Percentiles rank a stretch among this genome's conserved stretches.
These are phyloP conservation scores for Dioscorea cayenensis DNA, from an alignment of 116 monocot genomes.

Conservation along the genomic window DNA sequence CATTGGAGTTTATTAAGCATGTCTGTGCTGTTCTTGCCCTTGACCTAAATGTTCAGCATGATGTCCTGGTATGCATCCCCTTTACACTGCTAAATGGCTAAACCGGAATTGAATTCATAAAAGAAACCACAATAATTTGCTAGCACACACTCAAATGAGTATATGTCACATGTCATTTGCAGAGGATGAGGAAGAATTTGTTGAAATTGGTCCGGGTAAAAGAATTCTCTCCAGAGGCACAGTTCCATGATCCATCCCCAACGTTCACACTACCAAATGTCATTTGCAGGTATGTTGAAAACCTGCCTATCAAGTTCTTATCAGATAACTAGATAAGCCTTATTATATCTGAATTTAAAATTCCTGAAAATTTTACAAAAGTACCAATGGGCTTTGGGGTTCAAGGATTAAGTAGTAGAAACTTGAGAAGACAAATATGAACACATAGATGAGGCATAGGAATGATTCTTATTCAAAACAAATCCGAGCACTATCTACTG, in stretches of 20 bases:
- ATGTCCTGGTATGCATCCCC: conserved; percentile 51
- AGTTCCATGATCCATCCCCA: conserved; percentile 50
- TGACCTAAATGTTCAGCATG: conserved; percentile 76
- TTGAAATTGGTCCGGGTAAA: conserved; percentile 80
- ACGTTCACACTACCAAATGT: conserved; percentile 85
- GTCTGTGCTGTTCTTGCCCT: conserved; percentile 90
- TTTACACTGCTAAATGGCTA: background rate
- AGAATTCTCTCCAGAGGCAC: conserved; percentile 92
- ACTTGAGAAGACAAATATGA: too few relatives aligned
- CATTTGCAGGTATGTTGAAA: conserved; percentile 68
- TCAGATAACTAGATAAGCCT: too few relatives aligned
- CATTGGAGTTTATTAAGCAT: conserved; percentile 91
- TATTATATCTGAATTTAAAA: background rate
- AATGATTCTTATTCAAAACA: too few relatives aligned
- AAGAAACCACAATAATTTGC: background rate
- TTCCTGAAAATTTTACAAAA: background rate
- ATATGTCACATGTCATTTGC: conserved; percentile 4
- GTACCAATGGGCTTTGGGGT: background rate
- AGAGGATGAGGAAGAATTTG: conserved; percentile 95
- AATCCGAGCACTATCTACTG: too few relatives aligned
- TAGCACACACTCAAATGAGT: background rate
- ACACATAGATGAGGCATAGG: too few relatives aligned
- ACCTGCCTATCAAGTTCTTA: too few relatives aligned
- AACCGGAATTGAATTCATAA: background rate
- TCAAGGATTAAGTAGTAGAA: too few relatives aligned